Conservation (phyloP, 352 stramenopile species). For the Thalassiosira oceanica region DNA sequence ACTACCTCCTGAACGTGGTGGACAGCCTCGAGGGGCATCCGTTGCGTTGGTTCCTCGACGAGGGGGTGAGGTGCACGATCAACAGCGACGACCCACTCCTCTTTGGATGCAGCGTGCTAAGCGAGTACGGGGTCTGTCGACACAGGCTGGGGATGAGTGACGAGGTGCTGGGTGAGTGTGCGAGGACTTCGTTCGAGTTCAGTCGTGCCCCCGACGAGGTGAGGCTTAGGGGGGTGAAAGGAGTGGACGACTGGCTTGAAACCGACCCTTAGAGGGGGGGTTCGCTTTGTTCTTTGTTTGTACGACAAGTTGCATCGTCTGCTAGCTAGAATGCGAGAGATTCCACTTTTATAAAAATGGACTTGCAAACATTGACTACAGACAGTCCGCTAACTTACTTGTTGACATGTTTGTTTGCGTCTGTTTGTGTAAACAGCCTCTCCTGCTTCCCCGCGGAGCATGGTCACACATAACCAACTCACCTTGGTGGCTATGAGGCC, state of each 20-base stretch:
- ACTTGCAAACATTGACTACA: too few relatives aligned
- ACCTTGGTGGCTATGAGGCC: too few relatives aligned
- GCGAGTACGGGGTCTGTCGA: conserved; percentile 3
- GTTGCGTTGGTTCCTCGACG: background rate
- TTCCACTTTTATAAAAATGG: too few relatives aligned
- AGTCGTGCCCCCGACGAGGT: conserved; percentile 6
- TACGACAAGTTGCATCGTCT: too few relatives aligned
- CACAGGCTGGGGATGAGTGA: conserved; percentile 5
- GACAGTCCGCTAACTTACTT: too few relatives aligned
- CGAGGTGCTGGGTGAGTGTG: conserved; percentile 2
- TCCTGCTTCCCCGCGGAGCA: too few relatives aligned
- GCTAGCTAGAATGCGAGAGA: too few relatives aligned
- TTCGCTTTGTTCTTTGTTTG: too few relatives aligned
- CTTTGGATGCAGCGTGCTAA: background rate
- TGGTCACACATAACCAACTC: too few relatives aligned
- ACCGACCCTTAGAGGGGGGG: too few relatives aligned
- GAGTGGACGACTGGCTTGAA: conserved; percentile 9
- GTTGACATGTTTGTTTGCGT: too few relatives aligned
- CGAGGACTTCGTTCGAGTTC: conserved; percentile 3
- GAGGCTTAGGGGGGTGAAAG: background rate
- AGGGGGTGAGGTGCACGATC: conserved; percentile 5
- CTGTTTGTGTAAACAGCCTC: too few relatives aligned
- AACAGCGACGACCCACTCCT: conserved; percentile 8
- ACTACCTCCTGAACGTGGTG: conserved; percentile 11
- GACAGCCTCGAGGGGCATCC: background rate